Evolutionary conservation across 2,329 filamentous ascomycete genomes (phyloP), one percentile per base, ranked within the genome.

Genomic region (Diaporthe vaccinii): DNA sequence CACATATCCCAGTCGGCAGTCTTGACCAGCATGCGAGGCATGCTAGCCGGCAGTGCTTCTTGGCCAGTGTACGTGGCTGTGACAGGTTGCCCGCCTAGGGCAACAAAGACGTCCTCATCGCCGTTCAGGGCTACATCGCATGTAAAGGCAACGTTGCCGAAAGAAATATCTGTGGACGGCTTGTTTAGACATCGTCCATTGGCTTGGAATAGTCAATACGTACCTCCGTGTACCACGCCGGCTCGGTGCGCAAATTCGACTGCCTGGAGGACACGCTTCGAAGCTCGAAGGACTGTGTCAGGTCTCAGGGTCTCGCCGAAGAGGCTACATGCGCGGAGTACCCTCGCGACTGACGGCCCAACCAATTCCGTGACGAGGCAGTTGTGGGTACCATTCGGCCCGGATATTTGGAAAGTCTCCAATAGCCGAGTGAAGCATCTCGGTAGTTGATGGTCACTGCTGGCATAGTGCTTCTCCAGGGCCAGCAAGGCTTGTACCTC

Each of bases 351-450:
- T 46, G 53, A 46, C 5, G 68, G 68, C 1, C 68, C 68, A 7
- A 59, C 28, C 20, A 71, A n/a, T 20, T 71, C 68, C 2, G 68
- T 71, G 8, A 71, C 68, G 28, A 71, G 68, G 22, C 68, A 71
- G 68, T 58, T 71, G 53, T 71, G 68, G 3, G 25, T 59, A 0
- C 68, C 53, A 14, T 71, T 71, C 7, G 51, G 51, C 34, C 68
- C 68, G 12, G 12, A 46, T 2, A 71, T 25, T 14, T 49, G 25
- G 41, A 59, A 71, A 17, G 49, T n/a, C 6, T n/a, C 53, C 28
- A 58, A 20, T 12, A 58, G 53, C 39, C 31, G 53, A 49, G 55
- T 49, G 53, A 72, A 59, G 25, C 28, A 58, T 34, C 53, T 58
- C 8, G 39, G 44, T 59, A 25, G 1, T 22, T 36, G 49, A 2